Evolutionary conservation across 78 protist species (phyloP).

Genomic region (Blattamonas nauphoetae): DNA sequence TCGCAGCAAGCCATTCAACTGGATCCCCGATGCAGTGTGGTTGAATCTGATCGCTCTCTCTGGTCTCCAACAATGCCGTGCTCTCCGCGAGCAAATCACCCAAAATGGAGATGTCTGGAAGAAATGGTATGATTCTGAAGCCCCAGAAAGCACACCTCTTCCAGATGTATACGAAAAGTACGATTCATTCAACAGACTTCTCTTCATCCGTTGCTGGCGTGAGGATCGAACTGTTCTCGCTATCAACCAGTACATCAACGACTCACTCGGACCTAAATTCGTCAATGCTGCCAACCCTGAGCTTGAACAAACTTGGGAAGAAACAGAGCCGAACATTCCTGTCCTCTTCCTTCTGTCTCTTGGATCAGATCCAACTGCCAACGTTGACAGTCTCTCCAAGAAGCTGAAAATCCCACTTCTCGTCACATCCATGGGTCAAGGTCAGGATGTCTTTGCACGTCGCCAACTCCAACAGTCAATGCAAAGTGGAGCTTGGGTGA

Average conservation of each 20-base stretch:
- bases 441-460: constrained; percentile 69
- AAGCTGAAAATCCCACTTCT: constrained; percentile 36
- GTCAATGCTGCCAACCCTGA: constrained; percentile 12
- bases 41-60: constrained; percentile 37
- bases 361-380: constrained; percentile 71
- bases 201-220: constrained; percentile 55
- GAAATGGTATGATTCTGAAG: constrained; percentile 51
- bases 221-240: constrained; percentile 57
- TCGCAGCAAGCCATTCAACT: constrained; percentile 33
- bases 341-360: constrained; percentile 53
- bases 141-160: constrained; percentile 43
- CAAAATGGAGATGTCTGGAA: constrained; percentile 44
- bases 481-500: constrained; percentile 63
- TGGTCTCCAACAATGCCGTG: constrained; percentile 11
- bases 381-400: constrained; percentile 47
- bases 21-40: constrained; percentile 65
- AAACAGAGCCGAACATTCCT: constrained; percentile 41
- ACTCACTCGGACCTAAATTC: constrained; percentile 41
- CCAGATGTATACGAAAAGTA: constrained; percentile 48
- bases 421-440: constrained; percentile 76
- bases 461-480: not conserved
- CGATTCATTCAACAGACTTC: constrained; percentile 44
- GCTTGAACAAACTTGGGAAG: constrained; percentile 20
- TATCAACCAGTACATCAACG: constrained; percentile 27
- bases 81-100: constrained; percentile 36